Evolutionary conservation across 495 filamentous ascomycete species (phyloP), one percentile per base, ranked within the genome.

Genomic region (Venustampulla echinocandica): DNA sequence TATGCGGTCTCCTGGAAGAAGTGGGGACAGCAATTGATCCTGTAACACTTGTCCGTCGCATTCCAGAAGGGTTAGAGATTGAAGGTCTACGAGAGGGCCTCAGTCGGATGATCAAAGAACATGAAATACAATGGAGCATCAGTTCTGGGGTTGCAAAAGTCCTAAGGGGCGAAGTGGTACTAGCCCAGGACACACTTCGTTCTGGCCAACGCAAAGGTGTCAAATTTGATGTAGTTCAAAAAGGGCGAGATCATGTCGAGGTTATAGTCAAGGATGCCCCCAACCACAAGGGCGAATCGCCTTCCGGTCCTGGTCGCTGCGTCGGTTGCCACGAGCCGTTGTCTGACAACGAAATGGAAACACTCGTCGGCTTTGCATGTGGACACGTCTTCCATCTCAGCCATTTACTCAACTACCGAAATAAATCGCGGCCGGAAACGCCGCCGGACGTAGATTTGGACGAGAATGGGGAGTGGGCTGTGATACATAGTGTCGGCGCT

Each of bases 21-120:
- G 90, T 93, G 4, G 92, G 93, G 10, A 95, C 89, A 3, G 76
- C 86, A 3, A 90, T 97, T 42, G 80, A 95, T 54, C 90, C 90
- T 0, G 84, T 95, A 48, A 84, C 81, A 7, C 75, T 98, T 5
- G 88, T 98, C 5, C 75, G 85, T 10, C 80, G 89, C 0, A 97
- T 98, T 37, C 92, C 92, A 0, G 85, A 87, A 57, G 89, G 92
- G 0, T 65, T 97, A 1, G 85, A 93, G 57, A 90, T 98, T 22
- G 84, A 90, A 48, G 92, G 92, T 1, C 69, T 98, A 13, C 69
- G 85, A 20, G 85, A 90, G 21, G 92, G 88, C 0, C 69, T 98
- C 1, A 81, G 79, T 23, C 77, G 85, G 18, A 82, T 97, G 70
- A 78, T 98, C 57, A 79, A 86, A 44, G 92, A 97, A 64, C 87